Conservation (phyloP, 768 basidiomycete genomes). For the Suillus plorans region DNA sequence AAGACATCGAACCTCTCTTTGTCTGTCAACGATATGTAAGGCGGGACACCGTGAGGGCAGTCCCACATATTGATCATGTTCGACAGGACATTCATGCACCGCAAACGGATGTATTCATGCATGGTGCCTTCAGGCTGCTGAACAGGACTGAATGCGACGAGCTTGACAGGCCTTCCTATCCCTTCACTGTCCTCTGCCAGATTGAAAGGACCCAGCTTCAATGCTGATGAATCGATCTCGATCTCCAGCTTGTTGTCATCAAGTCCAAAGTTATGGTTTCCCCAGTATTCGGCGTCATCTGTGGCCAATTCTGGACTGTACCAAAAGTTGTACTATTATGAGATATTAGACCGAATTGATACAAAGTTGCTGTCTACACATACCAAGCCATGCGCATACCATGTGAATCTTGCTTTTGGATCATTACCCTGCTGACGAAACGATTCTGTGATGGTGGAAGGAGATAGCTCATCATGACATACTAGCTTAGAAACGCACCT, state of each 20-base stretch:
- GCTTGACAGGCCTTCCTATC: not conserved
- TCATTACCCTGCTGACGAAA: not conserved
- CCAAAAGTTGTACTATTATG: not conserved
- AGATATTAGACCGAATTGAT: not conserved
- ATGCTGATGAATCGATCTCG: not conserved
- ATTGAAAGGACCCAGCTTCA: not conserved
- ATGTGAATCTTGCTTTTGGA: not conserved
- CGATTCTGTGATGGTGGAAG: not conserved
- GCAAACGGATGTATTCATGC: not conserved
- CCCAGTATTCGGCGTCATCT: not conserved
- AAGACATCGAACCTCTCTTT: not conserved
- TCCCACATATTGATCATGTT: fast-evolving
- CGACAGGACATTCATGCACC: not conserved
- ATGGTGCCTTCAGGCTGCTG: not conserved
- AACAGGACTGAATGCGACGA: not conserved
- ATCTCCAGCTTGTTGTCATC: not conserved
- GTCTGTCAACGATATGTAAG: not conserved
- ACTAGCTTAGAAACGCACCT: not conserved
- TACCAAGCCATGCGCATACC: slow-evolving; percentile 3
- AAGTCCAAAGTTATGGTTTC: not conserved
- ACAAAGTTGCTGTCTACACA: not conserved
- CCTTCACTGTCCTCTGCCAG: too few relatives aligned
- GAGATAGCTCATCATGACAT: too few relatives aligned
- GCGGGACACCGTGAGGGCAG: not conserved
- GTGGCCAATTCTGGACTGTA: not conserved